Conservation (phyloP, 2,329 filamentous ascomycete genomes). For the Falciphora oryzae region DNA sequence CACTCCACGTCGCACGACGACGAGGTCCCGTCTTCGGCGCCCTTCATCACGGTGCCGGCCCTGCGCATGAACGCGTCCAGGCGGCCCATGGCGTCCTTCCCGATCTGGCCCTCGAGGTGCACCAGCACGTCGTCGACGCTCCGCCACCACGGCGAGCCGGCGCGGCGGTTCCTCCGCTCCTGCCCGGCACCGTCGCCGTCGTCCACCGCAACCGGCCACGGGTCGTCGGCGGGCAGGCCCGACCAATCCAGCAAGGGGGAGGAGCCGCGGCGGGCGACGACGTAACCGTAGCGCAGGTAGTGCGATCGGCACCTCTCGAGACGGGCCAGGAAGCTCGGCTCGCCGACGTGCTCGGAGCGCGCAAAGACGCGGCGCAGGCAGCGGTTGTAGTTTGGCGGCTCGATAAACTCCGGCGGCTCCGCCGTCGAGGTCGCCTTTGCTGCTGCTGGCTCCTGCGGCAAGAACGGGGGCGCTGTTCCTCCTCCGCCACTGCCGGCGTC, state of each 20-base stretch:
- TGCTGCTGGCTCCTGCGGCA: too few species aligned
- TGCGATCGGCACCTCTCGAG: not conserved
- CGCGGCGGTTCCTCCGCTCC: not conserved
- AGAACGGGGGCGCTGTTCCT: too few species aligned
- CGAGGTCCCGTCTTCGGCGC: not conserved
- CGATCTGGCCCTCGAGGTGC: slow-evolving; percentile 1
- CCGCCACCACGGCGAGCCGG: not conserved
- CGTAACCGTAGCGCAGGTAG: not conserved
- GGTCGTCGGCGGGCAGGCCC: not conserved
- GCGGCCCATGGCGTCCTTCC: not conserved
- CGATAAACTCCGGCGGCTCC: too few species aligned
- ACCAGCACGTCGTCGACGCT: not conserved
- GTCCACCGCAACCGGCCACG: too few species aligned
- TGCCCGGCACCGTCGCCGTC: not conserved
- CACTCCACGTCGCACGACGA: too few species aligned
- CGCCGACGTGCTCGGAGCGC: not conserved
- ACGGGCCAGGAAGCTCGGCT: not conserved
- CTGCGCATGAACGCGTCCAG: not conserved
- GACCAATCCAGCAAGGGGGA: not conserved
- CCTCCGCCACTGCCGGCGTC: not conserved
- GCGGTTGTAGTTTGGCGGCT: not conserved
- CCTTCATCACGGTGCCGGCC: not conserved
- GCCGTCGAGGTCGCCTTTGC: not conserved
- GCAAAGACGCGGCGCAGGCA: not conserved
- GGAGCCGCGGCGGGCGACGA: not conserved